Evolutionary conservation across 2,329 filamentous ascomycete species (phyloP), one percentile per base, ranked within the genome.

Genomic region (Tolypocladium guangdongense): DNA sequence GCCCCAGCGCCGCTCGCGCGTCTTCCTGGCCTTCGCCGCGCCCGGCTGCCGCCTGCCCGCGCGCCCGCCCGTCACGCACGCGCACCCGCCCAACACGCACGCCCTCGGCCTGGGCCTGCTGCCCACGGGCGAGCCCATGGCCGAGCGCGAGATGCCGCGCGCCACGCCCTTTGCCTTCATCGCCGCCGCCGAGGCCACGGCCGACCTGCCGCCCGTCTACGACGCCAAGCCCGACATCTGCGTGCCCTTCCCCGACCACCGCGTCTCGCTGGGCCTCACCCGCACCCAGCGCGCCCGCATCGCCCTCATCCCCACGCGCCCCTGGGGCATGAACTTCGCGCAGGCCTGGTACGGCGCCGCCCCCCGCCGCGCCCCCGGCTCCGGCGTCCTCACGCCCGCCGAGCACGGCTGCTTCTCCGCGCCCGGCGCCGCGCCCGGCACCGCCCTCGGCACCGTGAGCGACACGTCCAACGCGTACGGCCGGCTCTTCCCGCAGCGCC

Each of bases 11-110:
- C 78, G 89, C 5, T 78, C 76, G 3, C 76, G 89, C 7, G 72
- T 92, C 0, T 90, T 95, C 55, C 74, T 93, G 1, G 73, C 78
- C 2, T 86, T 90, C 56, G 80, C 87, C 1, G 86, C 86, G 0
- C 86, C 88, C 0, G 84, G 82, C 0, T 68, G 80, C 3, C 66
- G 64, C 2, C 77, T 86, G 0, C 80, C 87, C 0, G 63, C 68
- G 0, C 70, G 74, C 2, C 87, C 86, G 0, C 57, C 66, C 0
- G 72, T 79, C 0, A 87, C 86, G 0, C 87, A 92, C 62, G 78
- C 78, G 0, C 81, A 86, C 54, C 80, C 80, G 0, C 57, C 67
- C 0, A 47, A 51, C 0, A 67, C 63, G 0, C 59, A 45, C 1
- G 54, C 57, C 0, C 59, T 63, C 0, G 69, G 68, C 1, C 66